A percentile compares a stretch with the other conserved stretches of the same genome.
Conservation (phyloP, 176 grass and related monocot genomes). For the Calamus simplicifolius region DNA sequence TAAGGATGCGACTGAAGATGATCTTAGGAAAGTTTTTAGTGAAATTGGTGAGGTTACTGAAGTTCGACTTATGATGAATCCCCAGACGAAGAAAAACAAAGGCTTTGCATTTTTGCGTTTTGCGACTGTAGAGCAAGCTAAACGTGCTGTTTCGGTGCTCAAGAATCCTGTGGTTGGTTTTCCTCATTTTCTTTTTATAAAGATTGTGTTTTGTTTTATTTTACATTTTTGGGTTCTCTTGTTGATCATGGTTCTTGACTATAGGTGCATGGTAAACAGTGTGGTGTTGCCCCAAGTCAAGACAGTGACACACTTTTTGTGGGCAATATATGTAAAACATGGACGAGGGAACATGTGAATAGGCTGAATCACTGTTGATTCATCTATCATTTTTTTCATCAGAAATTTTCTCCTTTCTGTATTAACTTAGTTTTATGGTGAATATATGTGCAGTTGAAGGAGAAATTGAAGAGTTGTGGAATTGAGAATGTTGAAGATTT, state of each 20-base stretch:
- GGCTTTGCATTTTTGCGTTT: conserved; percentile 90
- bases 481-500: conserved; percentile 83
- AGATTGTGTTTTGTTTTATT: not conserved
- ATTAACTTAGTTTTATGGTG: not conserved
- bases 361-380: conserved; percentile 1
- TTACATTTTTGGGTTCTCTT: not conserved
- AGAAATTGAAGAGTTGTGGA: conserved; percentile 80
- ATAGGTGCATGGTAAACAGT: conserved; percentile 80
- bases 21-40: conserved; percentile 77
- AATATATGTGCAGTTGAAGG: conserved; percentile 54
- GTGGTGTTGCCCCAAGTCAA: conserved; percentile 85
- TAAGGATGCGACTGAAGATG: conserved; percentile 74
- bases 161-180: conserved; percentile 67
- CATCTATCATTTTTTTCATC: not conserved
- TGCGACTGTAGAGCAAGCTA: conserved; percentile 85
- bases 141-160: conserved; percentile 57
- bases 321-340: conserved; percentile 94
- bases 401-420: not conserved
- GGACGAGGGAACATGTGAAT: conserved; percentile 85
- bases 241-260: conserved; percentile 19
- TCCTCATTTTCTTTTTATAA: not conserved
- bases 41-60: conserved; percentile 78
- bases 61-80: conserved; percentile 82
- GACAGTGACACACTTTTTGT: conserved; percentile 95
- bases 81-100: conserved; percentile 87